These are phyloP conservation scores for Calonectria pseudoreteaudii DNA, from an alignment of 2,329 filamentous ascomycete genomes.

Conservation along the genomic window DNA sequence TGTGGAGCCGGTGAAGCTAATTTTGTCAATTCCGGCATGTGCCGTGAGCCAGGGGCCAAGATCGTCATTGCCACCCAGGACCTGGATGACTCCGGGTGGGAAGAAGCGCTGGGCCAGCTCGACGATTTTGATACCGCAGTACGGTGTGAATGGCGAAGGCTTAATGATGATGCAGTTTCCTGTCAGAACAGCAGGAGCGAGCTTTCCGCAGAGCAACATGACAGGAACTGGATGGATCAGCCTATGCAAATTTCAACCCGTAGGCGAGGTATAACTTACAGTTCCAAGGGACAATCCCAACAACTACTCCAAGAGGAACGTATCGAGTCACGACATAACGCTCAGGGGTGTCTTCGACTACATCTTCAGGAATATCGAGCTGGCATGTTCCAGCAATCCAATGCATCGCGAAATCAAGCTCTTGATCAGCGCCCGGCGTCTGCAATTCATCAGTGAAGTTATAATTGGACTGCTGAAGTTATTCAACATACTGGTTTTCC, in stretches of 20 bases:
- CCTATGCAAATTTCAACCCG: neutral
- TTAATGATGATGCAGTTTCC: slow-evolving; percentile 67
- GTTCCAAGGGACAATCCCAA: slow-evolving; percentile 21
- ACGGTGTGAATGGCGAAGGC: slow-evolving; percentile 68
- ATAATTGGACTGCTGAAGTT: too few species aligned
- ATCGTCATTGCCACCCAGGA: slow-evolving; percentile 68
- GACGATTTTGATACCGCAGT: slow-evolving; percentile 66
- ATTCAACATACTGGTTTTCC: slow-evolving; percentile 17
- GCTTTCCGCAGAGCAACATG: slow-evolving; percentile 44
- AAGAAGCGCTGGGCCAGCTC: slow-evolving; percentile 68
- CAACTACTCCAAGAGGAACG: slow-evolving; percentile 12
- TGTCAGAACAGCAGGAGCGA: slow-evolving; percentile 66
- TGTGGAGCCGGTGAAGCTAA: slow-evolving; percentile 72
- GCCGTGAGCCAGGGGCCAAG: slow-evolving; percentile 68
- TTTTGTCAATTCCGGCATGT: slow-evolving; percentile 70
- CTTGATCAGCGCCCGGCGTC: neutral
- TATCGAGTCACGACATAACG: slow-evolving; percentile 14
- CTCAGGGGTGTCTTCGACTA: slow-evolving; percentile 8
- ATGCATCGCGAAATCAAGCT: neutral
- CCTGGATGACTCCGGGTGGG: slow-evolving; percentile 71
- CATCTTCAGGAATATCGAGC: slow-evolving; percentile 12
- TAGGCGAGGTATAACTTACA: neutral
- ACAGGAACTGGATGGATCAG: slow-evolving; percentile 5
- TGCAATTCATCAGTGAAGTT: neutral
- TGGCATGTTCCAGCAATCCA: slow-evolving; percentile 7